phyloP scores from a whole-genome alignment of 1,139 yeast species.

The Maudiozyma humilis region DNA sequence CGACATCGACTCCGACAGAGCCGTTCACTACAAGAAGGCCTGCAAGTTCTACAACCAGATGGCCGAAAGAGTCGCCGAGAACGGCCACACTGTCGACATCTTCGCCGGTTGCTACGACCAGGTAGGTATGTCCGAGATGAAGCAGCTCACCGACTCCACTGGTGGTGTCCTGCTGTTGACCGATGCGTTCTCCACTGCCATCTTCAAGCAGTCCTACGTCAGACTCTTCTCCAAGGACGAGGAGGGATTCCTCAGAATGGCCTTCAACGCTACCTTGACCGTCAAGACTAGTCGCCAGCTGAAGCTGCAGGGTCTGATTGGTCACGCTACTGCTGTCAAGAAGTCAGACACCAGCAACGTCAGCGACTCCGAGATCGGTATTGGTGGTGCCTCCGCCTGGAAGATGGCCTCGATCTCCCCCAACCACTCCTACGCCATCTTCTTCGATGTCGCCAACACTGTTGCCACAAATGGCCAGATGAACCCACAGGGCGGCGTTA shows the following conservation, averaged over 20 bases:
- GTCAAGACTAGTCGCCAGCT: slow-evolving; percentile 84
- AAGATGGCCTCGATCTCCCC: slow-evolving; percentile 78
- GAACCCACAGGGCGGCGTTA: slow-evolving; percentile 13
- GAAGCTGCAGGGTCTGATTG: slow-evolving; percentile 87
- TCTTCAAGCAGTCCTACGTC: slow-evolving; percentile 87
- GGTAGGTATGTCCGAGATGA: slow-evolving; percentile 96
- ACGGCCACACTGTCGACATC: slow-evolving; percentile 84
- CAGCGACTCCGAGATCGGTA: slow-evolving; percentile 87
- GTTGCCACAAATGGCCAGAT: slow-evolving; percentile 30
- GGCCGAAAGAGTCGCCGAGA: slow-evolving; percentile 64
- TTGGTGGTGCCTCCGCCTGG: slow-evolving; percentile 88
- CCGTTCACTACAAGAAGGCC: slow-evolving; percentile 89
- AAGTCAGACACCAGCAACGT: slow-evolving; percentile 57
- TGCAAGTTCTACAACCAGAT: slow-evolving; percentile 73
- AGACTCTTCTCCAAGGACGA: slow-evolving; percentile 81
- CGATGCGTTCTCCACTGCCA: slow-evolving; percentile 94
- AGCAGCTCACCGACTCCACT: slow-evolving; percentile 74
- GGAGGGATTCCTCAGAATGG: slow-evolving; percentile 78
- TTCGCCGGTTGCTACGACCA: slow-evolving; percentile 98
- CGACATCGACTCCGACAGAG: slow-evolving; percentile 83
- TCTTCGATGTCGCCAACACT: slow-evolving; percentile 71
- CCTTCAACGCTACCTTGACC: slow-evolving; percentile 78
- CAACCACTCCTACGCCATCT: slow-evolving; percentile 75
- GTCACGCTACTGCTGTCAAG: slow-evolving; percentile 76
- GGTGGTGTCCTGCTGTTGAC: slow-evolving; percentile 90